A percentile compares a stretch with the other conserved stretches of the same genome.
These are phyloP conservation scores for Begonia masoniana DNA, from an alignment of 306 rosid species.

Conservation along the genomic window DNA sequence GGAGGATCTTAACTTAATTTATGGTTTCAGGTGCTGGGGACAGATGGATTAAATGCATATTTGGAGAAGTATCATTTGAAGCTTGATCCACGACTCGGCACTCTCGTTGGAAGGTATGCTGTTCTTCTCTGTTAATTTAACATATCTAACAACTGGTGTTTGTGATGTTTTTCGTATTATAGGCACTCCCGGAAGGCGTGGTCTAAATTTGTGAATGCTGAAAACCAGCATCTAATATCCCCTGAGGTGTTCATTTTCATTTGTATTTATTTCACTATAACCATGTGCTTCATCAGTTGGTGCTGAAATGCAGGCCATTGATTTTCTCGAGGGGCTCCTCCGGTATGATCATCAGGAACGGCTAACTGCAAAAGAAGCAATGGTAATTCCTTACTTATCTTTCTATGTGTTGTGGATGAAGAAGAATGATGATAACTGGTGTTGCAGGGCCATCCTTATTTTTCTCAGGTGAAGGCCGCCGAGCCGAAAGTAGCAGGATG, in stretches of 20 bases:
- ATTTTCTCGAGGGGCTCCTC: slow-evolving; percentile 88
- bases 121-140: too few relatives aligned
- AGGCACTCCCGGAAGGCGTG: slow-evolving; percentile 95
- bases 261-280: slow-evolving; percentile 4
- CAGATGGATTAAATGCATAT: slow-evolving; percentile 23
- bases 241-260: slow-evolving; percentile 47
- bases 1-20: too few relatives aligned
- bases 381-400: slow-evolving; percentile 27
- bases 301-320: slow-evolving; percentile 52
- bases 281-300: background rate
- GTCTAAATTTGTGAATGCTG: slow-evolving; percentile 78
- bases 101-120: slow-evolving; percentile 20
- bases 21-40: slow-evolving; percentile 22
- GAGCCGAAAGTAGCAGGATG: slow-evolving; percentile 92
- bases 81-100: slow-evolving; percentile 26
- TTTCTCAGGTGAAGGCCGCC: slow-evolving; percentile 90
- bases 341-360: slow-evolving; percentile 89
- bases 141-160: too few relatives aligned
- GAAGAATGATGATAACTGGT: background rate
- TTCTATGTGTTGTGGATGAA: background rate
- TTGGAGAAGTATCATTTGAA: slow-evolving; percentile 21
- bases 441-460: slow-evolving; percentile 72
- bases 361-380: slow-evolving; percentile 84
- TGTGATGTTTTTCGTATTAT: too few relatives aligned
- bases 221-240: slow-evolving; percentile 85